Base-by-base conservation (phyloP, 78 protist species). In the Dictyostelium brefeldianum region DNA sequence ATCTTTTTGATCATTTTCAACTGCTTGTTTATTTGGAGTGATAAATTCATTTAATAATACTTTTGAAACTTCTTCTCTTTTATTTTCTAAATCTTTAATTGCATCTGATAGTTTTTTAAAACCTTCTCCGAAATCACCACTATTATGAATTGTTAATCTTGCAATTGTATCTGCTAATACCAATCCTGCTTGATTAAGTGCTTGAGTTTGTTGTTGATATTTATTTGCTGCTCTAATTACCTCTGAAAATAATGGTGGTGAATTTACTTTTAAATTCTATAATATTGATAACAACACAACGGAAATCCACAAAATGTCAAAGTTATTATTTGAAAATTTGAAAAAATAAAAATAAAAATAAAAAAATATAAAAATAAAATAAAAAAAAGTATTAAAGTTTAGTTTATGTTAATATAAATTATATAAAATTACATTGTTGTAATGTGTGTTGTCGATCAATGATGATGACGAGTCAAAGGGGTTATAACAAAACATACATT, bases 181-280 rank as follows among this genome's bases (percentile, higher is more conserved):
- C 10, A 57, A 5, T 46, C 92, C 92, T n/a, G 92, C 83, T 50
- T 87, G 92, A 50, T 65, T 77, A 3, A 87, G 50, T 64, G 78
- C 79, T 50, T 57, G 74, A 4, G 75, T 25, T 77, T 87, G 92
- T 77, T 87, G 92, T 64, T 87, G 92, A 64, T 87, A 87, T 50
- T 87, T 87, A 50, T 77, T 87, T 29, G 92, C 82, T 31, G 92
- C 92, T 65, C 50, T 87, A 18, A 87, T 77, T 43, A 87, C 67
- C 29, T 87, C 92, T 10, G 78, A 47, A 31, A 54, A 87, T 64
- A 87, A 87, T 87, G 92, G 92, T 62, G 92, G 92, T n/a, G 92
- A 64, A 64, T 87, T 87, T 5, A 87, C 92, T 64, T 87, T 87
- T 51, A 87, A 77, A 27, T 87, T 87, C 92, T 87, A n/a, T n/a